Base-by-base conservation (phyloP, 2,329 filamentous ascomycete species). In the Dichotomopilus funicola region DNA sequence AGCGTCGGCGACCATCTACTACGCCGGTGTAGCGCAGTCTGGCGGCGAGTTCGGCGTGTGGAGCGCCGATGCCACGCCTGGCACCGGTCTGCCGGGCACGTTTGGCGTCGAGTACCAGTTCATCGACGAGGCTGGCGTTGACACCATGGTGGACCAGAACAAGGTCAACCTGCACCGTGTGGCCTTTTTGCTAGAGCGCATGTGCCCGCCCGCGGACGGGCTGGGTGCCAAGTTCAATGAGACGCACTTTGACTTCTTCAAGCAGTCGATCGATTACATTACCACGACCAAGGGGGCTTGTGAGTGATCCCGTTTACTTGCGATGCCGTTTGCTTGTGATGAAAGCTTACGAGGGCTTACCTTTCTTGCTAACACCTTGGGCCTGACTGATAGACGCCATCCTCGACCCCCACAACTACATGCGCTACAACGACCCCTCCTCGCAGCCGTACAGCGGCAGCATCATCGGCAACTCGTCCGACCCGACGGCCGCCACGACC, bases 351-450 rank as follows among this genome's bases (percentile, higher is more conserved):
- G 19, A 27, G 19, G 19, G 19, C 19, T 19, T 27, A 19, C 2
- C 6, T 33, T 4, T 4, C 6, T 10, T 31, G 40, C 54, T 56
- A 10, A 57, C 31, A 9, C 4, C 12, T 9, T 40, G 37, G 12
- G 12, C 37, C 2, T 27, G 19, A 4, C 5, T n/a, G 19, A 12
- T 35, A 65, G 70, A 79, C 59, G 71, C 70, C 8, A 75, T 79
- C 56, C 65, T 80, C 2, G 76, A 79, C 62, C 75, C 76, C 2
- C 77, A 79, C 66, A 79, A 78, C 63, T 77, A 79, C 62, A 79
- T 79, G 77, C 70, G 76, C 4, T 80, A 79, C 65, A 78, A 78
- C 59, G 70, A 79, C 61, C 77, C 77, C 1, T 74, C 70, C 13
- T 68, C 70, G 35, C 77, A 79, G 62, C 76, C 77, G 3, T 71